phyloP scores from a whole-genome alignment of 345 rosid genomes.

The Linum lewisii region DNA sequence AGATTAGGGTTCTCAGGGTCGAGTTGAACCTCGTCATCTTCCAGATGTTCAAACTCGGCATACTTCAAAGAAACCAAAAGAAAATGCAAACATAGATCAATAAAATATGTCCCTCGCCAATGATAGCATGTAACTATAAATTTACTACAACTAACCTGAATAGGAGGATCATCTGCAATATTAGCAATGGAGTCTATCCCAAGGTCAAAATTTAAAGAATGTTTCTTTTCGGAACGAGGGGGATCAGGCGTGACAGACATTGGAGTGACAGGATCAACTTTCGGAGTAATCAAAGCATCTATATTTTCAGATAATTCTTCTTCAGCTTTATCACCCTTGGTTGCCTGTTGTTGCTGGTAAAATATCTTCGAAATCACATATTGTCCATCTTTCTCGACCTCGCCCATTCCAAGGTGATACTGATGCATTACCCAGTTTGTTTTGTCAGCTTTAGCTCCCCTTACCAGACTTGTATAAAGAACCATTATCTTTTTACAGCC shows the following conservation, averaged over 20 bases:
- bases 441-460: conserved; percentile 72
- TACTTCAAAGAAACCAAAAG: neutral
- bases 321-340: conserved; percentile 49
- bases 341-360: conserved; percentile 53
- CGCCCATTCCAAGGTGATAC: conserved; percentile 81
- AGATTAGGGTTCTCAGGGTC: conserved; percentile 21
- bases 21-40: conserved; percentile 37
- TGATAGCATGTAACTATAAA: too few species aligned
- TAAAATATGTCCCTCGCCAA: too few species aligned
- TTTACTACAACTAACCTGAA: conserved; percentile 34
- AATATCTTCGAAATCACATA: conserved; percentile 74
- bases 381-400: conserved; percentile 80
- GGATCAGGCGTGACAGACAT: conserved; percentile 63
- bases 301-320: conserved; percentile 34
- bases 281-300: conserved; percentile 20
- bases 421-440: conserved; percentile 99
- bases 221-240: conserved; percentile 28
- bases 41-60: conserved; percentile 1
- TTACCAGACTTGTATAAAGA: conserved; percentile 41
- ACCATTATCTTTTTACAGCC: conserved; percentile 97
- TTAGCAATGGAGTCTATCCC: conserved; percentile 16
- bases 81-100: neutral
- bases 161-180: conserved; percentile 13
- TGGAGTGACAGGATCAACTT: conserved; percentile 72
- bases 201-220: conserved; percentile 23